Conservation (phyloP, 2,329 filamentous ascomycete genomes). For the Epichloe festucae region DNA sequence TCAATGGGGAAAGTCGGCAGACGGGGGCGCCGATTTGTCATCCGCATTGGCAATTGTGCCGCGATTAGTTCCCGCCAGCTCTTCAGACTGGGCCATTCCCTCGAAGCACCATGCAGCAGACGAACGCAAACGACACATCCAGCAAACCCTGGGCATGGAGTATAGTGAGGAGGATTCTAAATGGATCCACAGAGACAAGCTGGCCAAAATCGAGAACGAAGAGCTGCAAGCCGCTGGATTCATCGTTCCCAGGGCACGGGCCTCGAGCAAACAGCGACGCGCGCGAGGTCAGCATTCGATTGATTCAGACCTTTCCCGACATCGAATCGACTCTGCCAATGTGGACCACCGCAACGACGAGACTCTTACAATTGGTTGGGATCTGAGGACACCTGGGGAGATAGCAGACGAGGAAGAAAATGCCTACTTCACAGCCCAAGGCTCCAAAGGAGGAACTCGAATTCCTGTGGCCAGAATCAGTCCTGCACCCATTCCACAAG, state of each 20-base stretch:
- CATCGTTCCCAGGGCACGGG: conserved; percentile 39
- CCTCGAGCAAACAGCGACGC: conserved; percentile 36
- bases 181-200: conserved; percentile 79
- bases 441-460: conserved; percentile 53
- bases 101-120: conserved; percentile 13
- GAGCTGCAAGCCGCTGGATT: conserved; percentile 72
- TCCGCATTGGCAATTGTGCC: conserved; percentile 14
- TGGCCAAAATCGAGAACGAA: conserved; percentile 67
- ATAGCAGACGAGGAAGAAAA: conserved; percentile 48
- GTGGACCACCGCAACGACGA: conserved; percentile 18
- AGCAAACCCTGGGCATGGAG: conserved; percentile 14
- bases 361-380: conserved; percentile 43
- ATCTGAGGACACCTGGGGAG: conserved; percentile 66
- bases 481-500: conserved; percentile 58
- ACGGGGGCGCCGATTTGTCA: conserved; percentile 10
- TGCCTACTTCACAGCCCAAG: conserved; percentile 38
- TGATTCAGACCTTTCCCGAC: conserved; percentile 10
- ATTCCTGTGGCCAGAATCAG: conserved; percentile 80
- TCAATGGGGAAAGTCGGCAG: conserved; percentile 13
- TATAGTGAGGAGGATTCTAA: conserved; percentile 48
- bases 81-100: conserved; percentile 8
- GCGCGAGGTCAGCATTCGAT: conserved; percentile 6
- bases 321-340: conserved; percentile 34
- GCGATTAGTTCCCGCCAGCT: conserved; percentile 9
- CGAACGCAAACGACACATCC: conserved; percentile 14